phyloP scores from a whole-genome alignment of 306 rosid genomes.

The Inga leiocalycina region DNA sequence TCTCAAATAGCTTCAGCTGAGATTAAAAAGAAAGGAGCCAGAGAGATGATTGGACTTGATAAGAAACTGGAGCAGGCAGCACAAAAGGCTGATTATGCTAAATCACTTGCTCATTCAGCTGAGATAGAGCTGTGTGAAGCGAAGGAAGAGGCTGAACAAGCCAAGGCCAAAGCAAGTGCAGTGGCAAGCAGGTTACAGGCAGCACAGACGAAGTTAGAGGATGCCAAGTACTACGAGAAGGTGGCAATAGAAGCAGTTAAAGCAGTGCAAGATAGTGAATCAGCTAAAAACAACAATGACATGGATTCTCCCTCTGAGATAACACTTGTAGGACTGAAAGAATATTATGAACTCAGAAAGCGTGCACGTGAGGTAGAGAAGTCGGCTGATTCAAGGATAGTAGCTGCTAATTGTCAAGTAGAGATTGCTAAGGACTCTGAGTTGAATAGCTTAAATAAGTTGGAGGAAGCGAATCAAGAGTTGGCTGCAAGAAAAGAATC shows the following conservation, averaged over 20 bases:
- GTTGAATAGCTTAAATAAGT: conserved; percentile 63
- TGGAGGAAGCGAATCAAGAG: conserved; percentile 72
- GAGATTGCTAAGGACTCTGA: conserved; percentile 76
- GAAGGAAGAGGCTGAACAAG: conserved; percentile 73
- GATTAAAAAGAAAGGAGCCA: conserved; percentile 71
- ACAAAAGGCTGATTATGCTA: conserved; percentile 74
- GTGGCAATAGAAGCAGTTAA: conserved; percentile 71
- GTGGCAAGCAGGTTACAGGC: conserved; percentile 68
- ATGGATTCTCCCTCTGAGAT: conserved; percentile 55
- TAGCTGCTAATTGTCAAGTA: conserved; percentile 63
- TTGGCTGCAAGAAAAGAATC: conserved; percentile 66
- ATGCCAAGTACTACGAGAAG: conserved; percentile 75
- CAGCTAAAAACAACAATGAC: conserved; percentile 37
- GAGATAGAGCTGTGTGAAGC: conserved; percentile 58
- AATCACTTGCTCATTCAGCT: conserved; percentile 59
- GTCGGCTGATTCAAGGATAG: conserved; percentile 67
- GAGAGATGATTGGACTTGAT: conserved; percentile 72
- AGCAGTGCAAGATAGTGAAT: conserved; percentile 79
- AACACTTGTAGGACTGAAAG: conserved; percentile 60
- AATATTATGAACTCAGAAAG: conserved; percentile 81
- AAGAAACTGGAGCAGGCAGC: conserved; percentile 71
- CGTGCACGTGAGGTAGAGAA: conserved; percentile 73
- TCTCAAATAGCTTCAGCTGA: conserved; percentile 57
- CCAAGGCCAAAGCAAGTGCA: conserved; percentile 65
- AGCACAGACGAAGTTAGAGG: conserved; percentile 75